These are phyloP conservation scores for Ampelocalamus luodianensis DNA, from an alignment of 176 grass and related monocot species.

Conservation along the genomic window DNA sequence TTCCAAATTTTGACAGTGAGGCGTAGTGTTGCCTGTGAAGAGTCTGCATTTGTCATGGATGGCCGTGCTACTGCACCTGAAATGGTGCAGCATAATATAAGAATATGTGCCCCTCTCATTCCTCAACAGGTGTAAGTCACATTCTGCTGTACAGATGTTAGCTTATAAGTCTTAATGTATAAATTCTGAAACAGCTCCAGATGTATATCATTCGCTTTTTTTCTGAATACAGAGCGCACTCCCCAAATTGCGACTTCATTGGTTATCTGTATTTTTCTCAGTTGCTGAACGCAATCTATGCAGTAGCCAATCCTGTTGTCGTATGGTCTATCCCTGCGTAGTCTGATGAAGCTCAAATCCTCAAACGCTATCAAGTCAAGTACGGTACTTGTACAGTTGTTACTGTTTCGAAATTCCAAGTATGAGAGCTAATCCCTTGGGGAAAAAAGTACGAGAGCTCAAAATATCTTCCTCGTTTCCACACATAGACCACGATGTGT, in stretches of 20 bases:
- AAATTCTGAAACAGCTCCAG: neutral
- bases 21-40: slow-evolving; percentile 10
- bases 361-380: neutral
- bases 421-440: no score
- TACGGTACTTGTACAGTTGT: neutral
- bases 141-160: slow-evolving; percentile 15
- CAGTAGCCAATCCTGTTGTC: neutral
- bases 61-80: neutral
- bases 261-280: neutral
- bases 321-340: neutral
- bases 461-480: neutral
- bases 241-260: neutral
- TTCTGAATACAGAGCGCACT: slow-evolving; percentile 9
- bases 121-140: slow-evolving; percentile 9
- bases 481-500: neutral
- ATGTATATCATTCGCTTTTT: neutral
- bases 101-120: neutral
- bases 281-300: neutral
- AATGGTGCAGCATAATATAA: neutral
- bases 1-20: slow-evolving; percentile 35
- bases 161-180: neutral
- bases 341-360: neutral
- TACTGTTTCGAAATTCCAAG: no score
- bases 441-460: neutral
- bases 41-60: neutral